Conservation (phyloP, 1,284 basidiomycete genomes). For the Schizophyllum commune region DNA sequence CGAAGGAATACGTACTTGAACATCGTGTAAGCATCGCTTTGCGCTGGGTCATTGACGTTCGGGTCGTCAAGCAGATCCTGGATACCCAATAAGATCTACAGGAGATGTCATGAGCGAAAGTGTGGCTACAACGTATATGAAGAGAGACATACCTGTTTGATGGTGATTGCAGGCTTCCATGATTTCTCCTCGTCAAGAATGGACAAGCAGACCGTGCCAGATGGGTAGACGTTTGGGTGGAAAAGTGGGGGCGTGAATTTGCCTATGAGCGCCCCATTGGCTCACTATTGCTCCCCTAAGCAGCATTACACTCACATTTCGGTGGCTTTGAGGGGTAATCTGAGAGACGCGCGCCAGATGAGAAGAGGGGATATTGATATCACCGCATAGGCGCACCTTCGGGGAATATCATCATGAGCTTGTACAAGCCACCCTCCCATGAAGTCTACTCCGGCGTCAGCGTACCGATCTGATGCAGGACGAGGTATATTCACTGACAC, state of each 20-base stretch:
- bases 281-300: background rate
- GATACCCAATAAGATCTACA: slow-evolving; percentile 88
- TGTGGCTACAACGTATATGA: background rate
- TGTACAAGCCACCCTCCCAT: slow-evolving; percentile 96
- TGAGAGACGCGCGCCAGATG: slow-evolving; percentile 22
- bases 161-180: slow-evolving; percentile 98
- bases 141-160: slow-evolving; percentile 76
- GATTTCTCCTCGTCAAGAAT: slow-evolving; percentile 99
- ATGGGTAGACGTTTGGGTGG: slow-evolving; percentile 98
- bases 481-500: slow-evolving; percentile 43
- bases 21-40: slow-evolving; percentile 96
- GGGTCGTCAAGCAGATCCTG: slow-evolving; percentile 93
- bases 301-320: slow-evolving; percentile 57
- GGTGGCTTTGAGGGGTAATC: slow-evolving; percentile 95
- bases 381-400: slow-evolving; percentile 56
- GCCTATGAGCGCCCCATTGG: background rate
- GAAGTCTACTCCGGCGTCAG: slow-evolving; percentile 58
- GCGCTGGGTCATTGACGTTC: slow-evolving; percentile 92
- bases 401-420: slow-evolving; percentile 89
- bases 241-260: slow-evolving; percentile 96
- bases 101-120: background rate
- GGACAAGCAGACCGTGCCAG: slow-evolving; percentile 95
- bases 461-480: slow-evolving; percentile 10
- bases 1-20: slow-evolving; percentile 69
- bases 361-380: slow-evolving; percentile 5